Conservation (phyloP, 371 early-diverging fungal genomes). For the Saksenaea oblongispora region DNA sequence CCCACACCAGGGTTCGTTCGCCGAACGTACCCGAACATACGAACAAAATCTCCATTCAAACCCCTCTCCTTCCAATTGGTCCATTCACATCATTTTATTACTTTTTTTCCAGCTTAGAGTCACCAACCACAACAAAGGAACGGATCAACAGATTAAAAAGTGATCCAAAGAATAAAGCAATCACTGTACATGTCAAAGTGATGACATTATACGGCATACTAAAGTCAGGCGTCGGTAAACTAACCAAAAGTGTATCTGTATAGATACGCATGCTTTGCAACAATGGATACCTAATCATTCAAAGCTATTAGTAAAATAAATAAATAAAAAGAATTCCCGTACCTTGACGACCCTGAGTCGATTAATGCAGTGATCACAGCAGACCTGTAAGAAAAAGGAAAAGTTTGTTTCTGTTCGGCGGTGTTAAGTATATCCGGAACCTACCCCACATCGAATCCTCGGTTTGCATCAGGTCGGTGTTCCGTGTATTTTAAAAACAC, state of each 20-base stretch:
- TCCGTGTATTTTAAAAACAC: slow-evolving; percentile 93
- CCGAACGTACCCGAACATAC: background rate
- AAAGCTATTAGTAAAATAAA: too few species aligned
- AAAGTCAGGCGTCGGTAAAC: slow-evolving; percentile 95
- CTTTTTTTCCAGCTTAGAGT: background rate
- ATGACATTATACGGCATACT: slow-evolving; percentile 99
- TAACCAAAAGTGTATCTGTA: slow-evolving; percentile 82
- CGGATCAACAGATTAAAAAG: slow-evolving; percentile 85
- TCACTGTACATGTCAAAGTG: slow-evolving; percentile 92
- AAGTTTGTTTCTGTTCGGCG: background rate
- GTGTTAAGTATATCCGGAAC: background rate
- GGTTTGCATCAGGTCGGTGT: slow-evolving; percentile 95
- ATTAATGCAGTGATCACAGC: slow-evolving; percentile 41
- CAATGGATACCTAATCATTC: slow-evolving; percentile 7
- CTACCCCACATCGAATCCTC: slow-evolving; percentile 91
- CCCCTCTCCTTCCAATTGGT: background rate
- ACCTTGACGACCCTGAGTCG: background rate
- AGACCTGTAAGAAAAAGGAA: slow-evolving; percentile 27
- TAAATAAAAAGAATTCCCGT: background rate
- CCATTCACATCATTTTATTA: background rate
- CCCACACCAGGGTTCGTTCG: slow-evolving; percentile 4
- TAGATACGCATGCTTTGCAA: slow-evolving; percentile 61
- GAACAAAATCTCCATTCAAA: background rate
- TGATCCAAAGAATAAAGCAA: slow-evolving; percentile 94
- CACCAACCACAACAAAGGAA: slow-evolving; percentile 47